These are phyloP conservation scores for Chlorophyllum brunneum DNA, from an alignment of 768 basidiomycete genomes.

Conservation along the genomic window DNA sequence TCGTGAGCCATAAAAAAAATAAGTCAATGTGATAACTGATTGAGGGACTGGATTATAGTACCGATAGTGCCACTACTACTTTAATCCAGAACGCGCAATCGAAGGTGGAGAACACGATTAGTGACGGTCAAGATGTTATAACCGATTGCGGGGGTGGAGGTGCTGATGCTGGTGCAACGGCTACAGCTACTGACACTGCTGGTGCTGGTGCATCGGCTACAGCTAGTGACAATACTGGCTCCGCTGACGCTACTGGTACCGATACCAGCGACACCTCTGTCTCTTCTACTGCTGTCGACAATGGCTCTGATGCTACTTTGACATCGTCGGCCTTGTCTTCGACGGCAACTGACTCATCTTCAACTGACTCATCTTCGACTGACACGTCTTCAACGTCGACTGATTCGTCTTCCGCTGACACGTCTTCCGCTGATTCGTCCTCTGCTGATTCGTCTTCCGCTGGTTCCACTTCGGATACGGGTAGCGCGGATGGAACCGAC, in stretches of 20 bases:
- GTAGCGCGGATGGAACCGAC: neutral
- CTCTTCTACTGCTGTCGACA: neutral
- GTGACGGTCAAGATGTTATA: constrained; percentile 21
- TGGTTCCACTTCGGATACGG: neutral
- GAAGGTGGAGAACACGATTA: constrained; percentile 19
- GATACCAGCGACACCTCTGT: neutral
- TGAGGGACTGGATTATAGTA: constrained; percentile 9
- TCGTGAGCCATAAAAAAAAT: constrained; percentile 16
- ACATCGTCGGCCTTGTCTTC: neutral
- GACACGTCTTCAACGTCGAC: too few species aligned
- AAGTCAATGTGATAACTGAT: neutral
- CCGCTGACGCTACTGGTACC: neutral
- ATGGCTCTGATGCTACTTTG: neutral
- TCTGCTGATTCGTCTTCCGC: neutral
- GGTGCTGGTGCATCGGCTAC: neutral
- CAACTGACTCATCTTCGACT: neutral
- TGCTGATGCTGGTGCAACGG: neutral
- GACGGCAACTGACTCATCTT: neutral
- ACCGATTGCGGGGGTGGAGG: constrained; percentile 16
- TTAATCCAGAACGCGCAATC: constrained; percentile 17
- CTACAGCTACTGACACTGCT: neutral
- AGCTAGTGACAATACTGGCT: neutral
- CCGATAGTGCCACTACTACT: constrained; percentile 17
- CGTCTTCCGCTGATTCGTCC: neutral
- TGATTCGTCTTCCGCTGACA: too few species aligned